These are phyloP conservation scores for Leccinum arenicola DNA, from an alignment of 768 basidiomycete species.

Conservation along the genomic window DNA sequence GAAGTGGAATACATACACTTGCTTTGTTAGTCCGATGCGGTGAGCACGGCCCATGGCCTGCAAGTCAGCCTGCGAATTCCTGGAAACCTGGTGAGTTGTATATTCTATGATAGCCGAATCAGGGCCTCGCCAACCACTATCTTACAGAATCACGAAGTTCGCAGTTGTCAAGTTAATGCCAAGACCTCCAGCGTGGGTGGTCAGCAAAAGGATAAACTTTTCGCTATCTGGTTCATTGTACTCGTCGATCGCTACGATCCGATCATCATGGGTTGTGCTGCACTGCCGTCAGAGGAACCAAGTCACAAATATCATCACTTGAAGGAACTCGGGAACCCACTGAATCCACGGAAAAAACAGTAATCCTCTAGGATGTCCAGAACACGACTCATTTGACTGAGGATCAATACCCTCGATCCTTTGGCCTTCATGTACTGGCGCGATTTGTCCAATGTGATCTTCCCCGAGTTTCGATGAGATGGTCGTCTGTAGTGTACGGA, in stretches of 20 bases:
- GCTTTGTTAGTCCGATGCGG: conserved; percentile 90
- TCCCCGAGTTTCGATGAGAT: conserved; percentile 89
- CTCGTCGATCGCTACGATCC: conserved; percentile 93
- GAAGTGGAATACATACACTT: conserved; percentile 86
- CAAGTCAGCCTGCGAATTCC: conserved; percentile 98
- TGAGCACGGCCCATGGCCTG: conserved; percentile 99
- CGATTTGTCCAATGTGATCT: conserved; percentile 96
- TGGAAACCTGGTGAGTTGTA: conserved; percentile 27
- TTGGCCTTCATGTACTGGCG: conserved; percentile 86
- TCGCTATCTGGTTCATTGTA: conserved; percentile 94
- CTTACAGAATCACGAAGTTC: conserved; percentile 93
- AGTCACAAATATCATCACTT: conserved; percentile 2
- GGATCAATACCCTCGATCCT: conserved; percentile 94
- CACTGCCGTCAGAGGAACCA: conserved; percentile 70
- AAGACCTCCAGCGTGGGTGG: conserved; percentile 93
- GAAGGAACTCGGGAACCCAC: conserved; percentile 44
- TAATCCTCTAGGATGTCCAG: conserved; percentile 96
- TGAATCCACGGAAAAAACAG: conserved; percentile 85
- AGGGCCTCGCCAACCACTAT: conserved; percentile 83
- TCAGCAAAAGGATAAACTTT: conserved; percentile 94
- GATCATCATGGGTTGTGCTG: conserved; percentile 84
- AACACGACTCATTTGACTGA: conserved; percentile 99
- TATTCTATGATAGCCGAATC: not conserved
- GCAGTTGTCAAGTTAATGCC: conserved; percentile 96
- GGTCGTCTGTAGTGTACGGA: conserved; percentile 97